Percentiles rank a stretch among this genome's conserved stretches.
phyloP scores from a whole-genome alignment of 2,329 filamentous ascomycete genomes.

The Cytospora mali region DNA sequence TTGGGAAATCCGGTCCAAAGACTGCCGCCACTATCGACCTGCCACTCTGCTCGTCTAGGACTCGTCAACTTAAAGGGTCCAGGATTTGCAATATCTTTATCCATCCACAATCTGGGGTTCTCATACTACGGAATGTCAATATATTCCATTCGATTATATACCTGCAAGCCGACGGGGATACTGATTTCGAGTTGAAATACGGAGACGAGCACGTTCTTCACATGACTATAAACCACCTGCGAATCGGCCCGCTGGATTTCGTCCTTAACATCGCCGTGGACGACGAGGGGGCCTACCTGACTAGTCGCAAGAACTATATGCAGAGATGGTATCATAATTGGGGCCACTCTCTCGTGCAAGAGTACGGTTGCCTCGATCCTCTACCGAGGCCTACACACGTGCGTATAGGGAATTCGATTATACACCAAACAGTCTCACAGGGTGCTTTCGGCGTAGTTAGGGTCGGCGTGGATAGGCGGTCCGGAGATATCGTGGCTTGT shows the following conservation, averaged over 20 bases:
- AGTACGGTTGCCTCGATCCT: background rate
- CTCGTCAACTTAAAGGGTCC: background rate
- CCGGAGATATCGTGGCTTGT: conserved; percentile 22
- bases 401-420: conserved; percentile 11
- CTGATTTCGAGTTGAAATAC: conserved; percentile 1
- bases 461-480: conserved; percentile 19
- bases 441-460: conserved; percentile 27
- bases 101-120: background rate
- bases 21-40: background rate
- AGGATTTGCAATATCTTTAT: background rate
- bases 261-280: background rate
- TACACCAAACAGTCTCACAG: conserved; percentile 24
- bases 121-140: conserved; percentile 1
- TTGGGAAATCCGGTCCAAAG: background rate
- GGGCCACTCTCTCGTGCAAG: background rate
- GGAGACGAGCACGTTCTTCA: background rate
- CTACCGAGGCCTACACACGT: background rate
- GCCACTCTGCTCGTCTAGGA: conserved; percentile 3
- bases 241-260: conserved; percentile 14
- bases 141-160: background rate
- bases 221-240: conserved; percentile 9
- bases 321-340: background rate
- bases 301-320: background rate
- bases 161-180: background rate
- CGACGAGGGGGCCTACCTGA: background rate